phyloP scores from a whole-genome alignment of 108 stramenopile species.

The Fragilaria crotonensis region DNA sequence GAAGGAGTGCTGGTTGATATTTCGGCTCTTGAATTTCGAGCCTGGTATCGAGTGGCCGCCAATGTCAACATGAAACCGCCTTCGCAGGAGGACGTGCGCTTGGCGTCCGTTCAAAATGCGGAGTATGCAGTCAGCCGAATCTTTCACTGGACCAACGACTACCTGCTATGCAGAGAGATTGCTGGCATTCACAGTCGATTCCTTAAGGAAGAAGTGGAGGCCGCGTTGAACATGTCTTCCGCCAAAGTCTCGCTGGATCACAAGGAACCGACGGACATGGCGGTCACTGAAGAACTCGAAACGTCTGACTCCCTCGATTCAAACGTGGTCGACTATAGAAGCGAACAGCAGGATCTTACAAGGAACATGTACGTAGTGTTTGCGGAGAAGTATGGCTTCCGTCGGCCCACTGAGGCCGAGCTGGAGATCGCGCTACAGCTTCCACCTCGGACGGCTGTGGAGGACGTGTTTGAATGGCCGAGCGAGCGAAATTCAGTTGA shows the following conservation, averaged over 20 bases:
- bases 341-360: neutral
- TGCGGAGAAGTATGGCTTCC: constrained; percentile 27
- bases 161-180: constrained; percentile 31
- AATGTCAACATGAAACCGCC: constrained; percentile 32
- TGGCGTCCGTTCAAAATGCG: constrained; percentile 51
- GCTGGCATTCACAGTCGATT: constrained; percentile 18
- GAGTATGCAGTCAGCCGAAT: constrained; percentile 49
- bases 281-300: no score
- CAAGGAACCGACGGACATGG: neutral
- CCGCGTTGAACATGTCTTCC: neutral
- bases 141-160: constrained; percentile 62
- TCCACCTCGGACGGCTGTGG: neutral
- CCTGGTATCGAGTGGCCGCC: constrained; percentile 66
- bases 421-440: neutral
- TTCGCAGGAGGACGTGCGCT: constrained; percentile 34
- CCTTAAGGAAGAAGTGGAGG: constrained; percentile 3
- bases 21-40: constrained; percentile 51
- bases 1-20: constrained; percentile 73
- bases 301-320: neutral
- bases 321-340: neutral
- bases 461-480: neutral
- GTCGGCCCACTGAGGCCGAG: constrained; percentile 12
- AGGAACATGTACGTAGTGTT: neutral
- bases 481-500: neutral
- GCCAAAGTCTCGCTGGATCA: neutral